Evolutionary conservation across 371 early-diverging fungal species (phyloP).

Genomic region (Paramicrosporidium saccamoebae): DNA sequence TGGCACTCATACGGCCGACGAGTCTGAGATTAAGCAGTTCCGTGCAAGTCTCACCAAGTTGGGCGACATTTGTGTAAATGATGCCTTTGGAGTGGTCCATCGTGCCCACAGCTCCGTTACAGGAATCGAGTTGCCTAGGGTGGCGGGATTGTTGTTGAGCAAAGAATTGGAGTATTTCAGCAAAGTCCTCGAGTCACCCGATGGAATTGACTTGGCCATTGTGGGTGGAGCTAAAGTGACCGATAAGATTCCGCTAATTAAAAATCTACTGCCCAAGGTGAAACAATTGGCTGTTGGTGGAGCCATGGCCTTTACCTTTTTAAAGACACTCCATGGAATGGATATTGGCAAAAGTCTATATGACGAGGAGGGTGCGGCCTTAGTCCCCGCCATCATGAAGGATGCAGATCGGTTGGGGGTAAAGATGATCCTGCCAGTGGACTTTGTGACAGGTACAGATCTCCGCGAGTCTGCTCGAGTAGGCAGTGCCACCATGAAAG

Average conservation of each 20-base stretch:
- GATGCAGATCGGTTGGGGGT: slow-evolving; percentile 61
- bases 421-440: slow-evolving; percentile 53
- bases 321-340: slow-evolving; percentile 47
- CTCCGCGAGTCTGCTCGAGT: slow-evolving; percentile 43
- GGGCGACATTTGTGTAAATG: slow-evolving; percentile 90
- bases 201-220: slow-evolving; percentile 82
- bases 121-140: slow-evolving; percentile 64
- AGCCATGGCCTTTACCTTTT: slow-evolving; percentile 93
- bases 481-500: slow-evolving; percentile 43
- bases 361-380: slow-evolving; percentile 53
- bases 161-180: slow-evolving; percentile 94
- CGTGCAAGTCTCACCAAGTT: slow-evolving; percentile 59
- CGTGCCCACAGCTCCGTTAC: slow-evolving; percentile 88
- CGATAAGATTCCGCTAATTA: slow-evolving; percentile 92
- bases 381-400: slow-evolving; percentile 41
- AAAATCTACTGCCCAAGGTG: slow-evolving; percentile 74
- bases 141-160: slow-evolving; percentile 91
- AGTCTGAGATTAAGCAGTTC: slow-evolving; percentile 44
- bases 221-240: slow-evolving; percentile 95
- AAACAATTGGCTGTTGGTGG: slow-evolving; percentile 71
- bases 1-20: slow-evolving; percentile 58
- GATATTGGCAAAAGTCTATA: slow-evolving; percentile 78
- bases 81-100: slow-evolving; percentile 96
- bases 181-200: slow-evolving; percentile 68
- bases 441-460: slow-evolving; percentile 58